These are phyloP conservation scores for Stromatinia cepivora DNA, from an alignment of 2,329 filamentous ascomycete genomes.

Conservation along the genomic window DNA sequence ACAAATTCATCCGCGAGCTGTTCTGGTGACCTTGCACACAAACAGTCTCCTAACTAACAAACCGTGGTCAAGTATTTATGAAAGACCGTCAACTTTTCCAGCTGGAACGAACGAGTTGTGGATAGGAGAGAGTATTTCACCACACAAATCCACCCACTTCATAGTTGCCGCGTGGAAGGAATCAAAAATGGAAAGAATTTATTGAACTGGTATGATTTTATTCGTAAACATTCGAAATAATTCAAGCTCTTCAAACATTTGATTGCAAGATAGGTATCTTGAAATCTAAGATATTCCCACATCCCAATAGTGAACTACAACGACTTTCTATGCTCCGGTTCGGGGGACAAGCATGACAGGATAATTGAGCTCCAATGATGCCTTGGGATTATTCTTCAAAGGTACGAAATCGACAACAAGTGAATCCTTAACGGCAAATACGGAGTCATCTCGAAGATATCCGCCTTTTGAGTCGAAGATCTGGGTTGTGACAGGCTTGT, in stretches of 20 bases:
- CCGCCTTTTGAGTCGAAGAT: constrained; percentile 70
- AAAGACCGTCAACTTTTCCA: background rate
- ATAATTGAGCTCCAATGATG: constrained; percentile 41
- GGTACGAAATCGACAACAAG: constrained; percentile 53
- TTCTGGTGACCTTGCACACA: background rate
- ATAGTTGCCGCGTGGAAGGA: background rate
- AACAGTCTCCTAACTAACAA: background rate
- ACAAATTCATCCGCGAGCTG: background rate
- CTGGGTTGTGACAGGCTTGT: constrained; percentile 72
- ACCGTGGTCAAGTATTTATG: background rate
- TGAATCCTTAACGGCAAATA: constrained; percentile 56
- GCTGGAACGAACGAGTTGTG: background rate
- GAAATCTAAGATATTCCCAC: background rate
- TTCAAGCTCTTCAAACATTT: background rate
- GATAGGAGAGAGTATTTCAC: background rate
- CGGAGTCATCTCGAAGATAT: constrained; percentile 56
- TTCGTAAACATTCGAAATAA: background rate
- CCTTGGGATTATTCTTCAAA: constrained; percentile 43
- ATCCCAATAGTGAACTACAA: background rate
- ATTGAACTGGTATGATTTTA: background rate
- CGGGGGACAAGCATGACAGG: constrained; percentile 30
- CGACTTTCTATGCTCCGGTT: background rate
- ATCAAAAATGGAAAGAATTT: background rate
- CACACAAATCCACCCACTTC: background rate
- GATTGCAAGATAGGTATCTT: background rate